Conservation (phyloP, 2,329 filamentous ascomycete species). For the Tolypocladium paradoxum region DNA sequence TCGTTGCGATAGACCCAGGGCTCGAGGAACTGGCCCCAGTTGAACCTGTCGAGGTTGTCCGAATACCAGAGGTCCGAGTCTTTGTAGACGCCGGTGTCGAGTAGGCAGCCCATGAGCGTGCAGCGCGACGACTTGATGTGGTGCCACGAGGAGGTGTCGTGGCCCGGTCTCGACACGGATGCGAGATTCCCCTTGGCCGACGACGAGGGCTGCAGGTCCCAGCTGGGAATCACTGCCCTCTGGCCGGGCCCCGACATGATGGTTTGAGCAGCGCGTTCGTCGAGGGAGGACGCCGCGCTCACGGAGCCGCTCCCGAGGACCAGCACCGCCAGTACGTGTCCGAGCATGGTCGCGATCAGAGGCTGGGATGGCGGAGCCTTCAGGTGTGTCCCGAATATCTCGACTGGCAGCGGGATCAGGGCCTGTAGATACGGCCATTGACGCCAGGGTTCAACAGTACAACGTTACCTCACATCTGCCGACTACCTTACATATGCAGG, state of each 20-base stretch:
- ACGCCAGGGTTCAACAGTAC: background rate
- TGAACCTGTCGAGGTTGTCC: slow-evolving; percentile 30
- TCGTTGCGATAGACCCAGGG: slow-evolving; percentile 51
- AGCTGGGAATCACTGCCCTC: slow-evolving; percentile 26
- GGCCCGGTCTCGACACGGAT: slow-evolving; percentile 28
- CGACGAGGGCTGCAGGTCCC: slow-evolving; percentile 38
- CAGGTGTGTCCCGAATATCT: no score
- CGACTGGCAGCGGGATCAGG: background rate
- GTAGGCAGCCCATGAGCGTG: slow-evolving; percentile 46
- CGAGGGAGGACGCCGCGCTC: background rate
- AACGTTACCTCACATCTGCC: background rate
- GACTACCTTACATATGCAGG: background rate
- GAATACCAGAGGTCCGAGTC: slow-evolving; percentile 47
- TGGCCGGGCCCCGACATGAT: slow-evolving; percentile 16
- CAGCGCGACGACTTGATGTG: slow-evolving; percentile 32
- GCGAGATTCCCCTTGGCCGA: slow-evolving; percentile 22
- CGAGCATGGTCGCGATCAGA: slow-evolving; percentile 2
- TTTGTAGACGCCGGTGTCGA: slow-evolving; percentile 40
- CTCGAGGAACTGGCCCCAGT: slow-evolving; percentile 34
- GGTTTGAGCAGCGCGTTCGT: background rate
- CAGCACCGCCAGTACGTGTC: slow-evolving; percentile 1
- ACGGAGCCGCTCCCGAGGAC: slow-evolving; percentile 2
- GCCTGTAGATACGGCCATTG: background rate
- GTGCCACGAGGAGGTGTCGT: slow-evolving; percentile 40
- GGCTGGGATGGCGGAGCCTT: background rate